phyloP scores from a whole-genome alignment of 306 rosid species.

The Betula pendula region DNA sequence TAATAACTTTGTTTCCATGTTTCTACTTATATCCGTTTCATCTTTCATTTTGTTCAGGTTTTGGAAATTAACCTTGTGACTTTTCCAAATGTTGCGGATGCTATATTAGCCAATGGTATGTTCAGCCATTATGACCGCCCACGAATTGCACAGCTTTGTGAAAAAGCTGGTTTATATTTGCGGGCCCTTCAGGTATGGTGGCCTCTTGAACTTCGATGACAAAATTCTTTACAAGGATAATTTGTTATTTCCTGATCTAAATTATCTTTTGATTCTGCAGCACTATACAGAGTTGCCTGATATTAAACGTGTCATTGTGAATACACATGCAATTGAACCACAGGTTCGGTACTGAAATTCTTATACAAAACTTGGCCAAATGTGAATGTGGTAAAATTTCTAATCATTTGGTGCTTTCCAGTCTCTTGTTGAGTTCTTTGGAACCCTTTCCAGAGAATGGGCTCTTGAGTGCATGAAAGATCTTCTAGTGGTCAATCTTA shows the following conservation, averaged over 20 bases:
- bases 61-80: conserved; percentile 95
- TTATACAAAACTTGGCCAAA: conserved; percentile 4
- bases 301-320: conserved; percentile 92
- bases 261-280: conserved; percentile 24
- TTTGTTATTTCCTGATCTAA: neutral
- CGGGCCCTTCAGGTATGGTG: conserved; percentile 83
- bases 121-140: conserved; percentile 98
- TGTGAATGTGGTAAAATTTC: conserved; percentile 2
- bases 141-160: conserved; percentile 93
- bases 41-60: conserved; percentile 51
- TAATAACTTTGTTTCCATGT: conserved; percentile 15
- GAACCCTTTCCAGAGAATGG: conserved; percentile 94
- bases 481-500: conserved; percentile 90
- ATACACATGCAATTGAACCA: conserved; percentile 98
- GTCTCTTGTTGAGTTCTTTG: conserved; percentile 97
- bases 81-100: conserved; percentile 97
- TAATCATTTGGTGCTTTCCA: conserved; percentile 39
- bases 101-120: conserved; percentile 98
- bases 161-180: conserved; percentile 92
- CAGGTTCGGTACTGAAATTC: conserved; percentile 60
- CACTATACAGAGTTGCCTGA: conserved; percentile 98
- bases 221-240: neutral
- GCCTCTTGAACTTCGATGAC: neutral
- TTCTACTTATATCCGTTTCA: neutral
- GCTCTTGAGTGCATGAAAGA: conserved; percentile 99